Evolutionary conservation across 2,329 filamentous ascomycete species (phyloP).

Genomic region (Westerdykella aurantiaca): DNA sequence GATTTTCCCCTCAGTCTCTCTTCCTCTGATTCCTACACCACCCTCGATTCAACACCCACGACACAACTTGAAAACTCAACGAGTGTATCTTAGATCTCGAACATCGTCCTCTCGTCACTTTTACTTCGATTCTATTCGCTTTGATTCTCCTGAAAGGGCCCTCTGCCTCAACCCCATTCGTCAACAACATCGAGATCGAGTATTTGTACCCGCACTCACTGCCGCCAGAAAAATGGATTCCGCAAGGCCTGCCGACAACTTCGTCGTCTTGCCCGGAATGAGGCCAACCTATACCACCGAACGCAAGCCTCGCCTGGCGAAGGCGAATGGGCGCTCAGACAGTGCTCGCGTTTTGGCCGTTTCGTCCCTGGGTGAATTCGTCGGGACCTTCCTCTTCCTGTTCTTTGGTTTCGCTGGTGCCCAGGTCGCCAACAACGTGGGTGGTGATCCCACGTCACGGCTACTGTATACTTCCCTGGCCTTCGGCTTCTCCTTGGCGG

Average conservation of each 20-base stretch:
- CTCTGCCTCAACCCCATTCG: constrained; percentile 21
- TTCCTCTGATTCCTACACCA: too few relatives aligned
- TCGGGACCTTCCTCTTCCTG: constrained; percentile 43
- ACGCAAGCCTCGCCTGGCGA: constrained; percentile 31
- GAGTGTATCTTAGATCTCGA: constrained; percentile 7
- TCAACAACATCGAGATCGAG: constrained; percentile 6
- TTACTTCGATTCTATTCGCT: constrained; percentile 4
- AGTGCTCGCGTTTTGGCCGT: constrained; percentile 40
- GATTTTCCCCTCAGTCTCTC: too few relatives aligned
- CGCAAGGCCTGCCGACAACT: constrained; percentile 24
- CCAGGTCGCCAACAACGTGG: constrained; percentile 41
- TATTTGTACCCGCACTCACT: constrained; percentile 12
- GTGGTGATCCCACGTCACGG: constrained; percentile 10
- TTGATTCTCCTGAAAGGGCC: constrained; percentile 13
- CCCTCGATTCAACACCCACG: too few relatives aligned
- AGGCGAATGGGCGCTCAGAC: constrained; percentile 43
- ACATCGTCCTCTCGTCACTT: constrained; percentile 8
- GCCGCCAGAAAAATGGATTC: constrained; percentile 34
- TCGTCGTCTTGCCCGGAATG: constrained; percentile 38
- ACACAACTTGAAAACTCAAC: neutral
- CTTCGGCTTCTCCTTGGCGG: constrained; percentile 42
- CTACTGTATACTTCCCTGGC: constrained; percentile 38
- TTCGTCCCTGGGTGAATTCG: constrained; percentile 43
- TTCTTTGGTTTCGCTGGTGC: constrained; percentile 43
- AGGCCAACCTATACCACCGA: constrained; percentile 30